Base-by-base conservation (phyloP, 192 early-diverging fungal genomes). In the Coemansia sp. region DNA sequence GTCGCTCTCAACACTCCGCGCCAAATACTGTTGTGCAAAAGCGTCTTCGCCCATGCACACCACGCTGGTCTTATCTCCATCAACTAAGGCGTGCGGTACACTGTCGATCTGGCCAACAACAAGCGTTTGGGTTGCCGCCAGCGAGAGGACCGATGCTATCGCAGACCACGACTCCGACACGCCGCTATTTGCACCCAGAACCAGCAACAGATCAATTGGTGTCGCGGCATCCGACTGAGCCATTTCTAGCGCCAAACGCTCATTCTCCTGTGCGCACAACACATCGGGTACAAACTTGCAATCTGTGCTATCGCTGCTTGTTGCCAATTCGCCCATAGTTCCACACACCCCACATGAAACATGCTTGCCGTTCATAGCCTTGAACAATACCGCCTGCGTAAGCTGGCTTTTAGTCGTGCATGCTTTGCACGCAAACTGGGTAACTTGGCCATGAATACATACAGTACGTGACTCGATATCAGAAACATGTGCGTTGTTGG, bases 311-410 rank as follows among this genome's bases (percentile, higher is more conserved):
- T 41, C 19, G n/a, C 17, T 22, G 10, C 51, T 38, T 19, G 27
- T 52, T 1, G 71, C 65, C 32, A 79, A 41, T 22, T 2, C 12
- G 6, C 68, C 65, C 45, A 32, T 41, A 0, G 62, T 43, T n/a
- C 52, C 65, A 43, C 76, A 79, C n/a, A 66, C 65, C 17, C 54
- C 62, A 19, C 76, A 79, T 17, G 32, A 35, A 7, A 74, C 41
- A 1, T 37, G 41, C 53, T 62, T 54, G 12, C 45, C 53, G 49
- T 64, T 65, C 65, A 67, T 70, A 12, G 60, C 57, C 32, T 67
- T 70, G 38, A 74, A 70, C 14, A 79, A 39, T n/a, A 70, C 68
- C 8, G 76, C 76, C 49, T 73, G 76, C 0, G 76, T 73, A 15
- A 79, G 64, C 39, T 49, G 47, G 55, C 59, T 70, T 45, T 56